Evolutionary conservation across 352 stramenopile genomes (phyloP).

Genomic region (Halophytophthora polymorphica): DNA sequence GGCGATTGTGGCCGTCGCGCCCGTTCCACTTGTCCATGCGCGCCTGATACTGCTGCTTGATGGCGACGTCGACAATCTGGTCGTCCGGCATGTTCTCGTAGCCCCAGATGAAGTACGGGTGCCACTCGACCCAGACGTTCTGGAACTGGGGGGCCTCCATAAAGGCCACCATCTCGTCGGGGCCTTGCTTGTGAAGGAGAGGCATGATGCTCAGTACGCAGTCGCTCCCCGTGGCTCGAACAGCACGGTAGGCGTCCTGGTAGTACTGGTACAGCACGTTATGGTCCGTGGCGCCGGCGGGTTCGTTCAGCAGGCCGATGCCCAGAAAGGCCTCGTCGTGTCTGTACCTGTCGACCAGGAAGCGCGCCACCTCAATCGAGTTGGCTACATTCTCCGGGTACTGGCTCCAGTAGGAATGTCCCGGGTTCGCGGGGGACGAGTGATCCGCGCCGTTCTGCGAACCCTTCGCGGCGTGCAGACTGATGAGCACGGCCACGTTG

Average conservation of each 20-base stretch:
- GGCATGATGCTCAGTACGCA: constrained; percentile 66
- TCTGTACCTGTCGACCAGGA: constrained; percentile 62
- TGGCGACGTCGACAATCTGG: constrained; percentile 37
- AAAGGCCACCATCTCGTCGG: constrained; percentile 52
- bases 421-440: constrained; percentile 30
- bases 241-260: constrained; percentile 56
- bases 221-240: constrained; percentile 54
- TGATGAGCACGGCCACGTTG: constrained; percentile 56
- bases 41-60: constrained; percentile 28
- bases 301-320: constrained; percentile 73
- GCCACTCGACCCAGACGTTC: constrained; percentile 85
- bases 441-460: constrained; percentile 54
- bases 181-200: constrained; percentile 56
- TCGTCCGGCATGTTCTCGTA: constrained; percentile 54
- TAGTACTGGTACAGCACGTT: constrained; percentile 69
- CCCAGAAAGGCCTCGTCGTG: constrained; percentile 66
- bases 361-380: constrained; percentile 45
- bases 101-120: constrained; percentile 81
- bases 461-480: constrained; percentile 47
- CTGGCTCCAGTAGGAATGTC: constrained; percentile 48
- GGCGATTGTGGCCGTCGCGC: constrained; percentile 23
- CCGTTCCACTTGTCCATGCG: constrained; percentile 33
- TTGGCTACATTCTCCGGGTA: constrained; percentile 63
- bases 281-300: constrained; percentile 41
- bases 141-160: constrained; percentile 43